Evolutionary conservation across 805 yeast genomes (phyloP).

Genomic region (Torulaspora delbrueckii): DNA sequence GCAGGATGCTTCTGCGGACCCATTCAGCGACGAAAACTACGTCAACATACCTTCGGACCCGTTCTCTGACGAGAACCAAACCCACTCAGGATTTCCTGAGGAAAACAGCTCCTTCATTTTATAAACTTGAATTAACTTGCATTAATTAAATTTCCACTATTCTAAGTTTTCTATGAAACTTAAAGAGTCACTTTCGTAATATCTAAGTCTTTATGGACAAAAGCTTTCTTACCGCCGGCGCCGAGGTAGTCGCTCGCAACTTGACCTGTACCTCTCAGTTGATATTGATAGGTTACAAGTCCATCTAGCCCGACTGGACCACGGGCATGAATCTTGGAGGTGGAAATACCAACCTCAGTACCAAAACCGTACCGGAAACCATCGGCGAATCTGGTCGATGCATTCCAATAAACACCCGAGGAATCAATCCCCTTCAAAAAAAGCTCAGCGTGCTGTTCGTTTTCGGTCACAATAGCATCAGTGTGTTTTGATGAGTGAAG

Average conservation of each 20-base stretch:
- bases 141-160: too few species aligned
- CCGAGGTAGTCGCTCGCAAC: constrained; percentile 88
- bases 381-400: constrained; percentile 95
- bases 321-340: constrained; percentile 95
- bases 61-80: constrained; percentile 11
- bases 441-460: constrained; percentile 61
- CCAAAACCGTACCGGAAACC: constrained; percentile 99
- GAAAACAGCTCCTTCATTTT: constrained; percentile 5
- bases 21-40: constrained; percentile 25
- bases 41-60: constrained; percentile 16
- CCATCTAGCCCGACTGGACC: constrained; percentile 99
- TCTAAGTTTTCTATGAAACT: not conserved
- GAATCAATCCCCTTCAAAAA: constrained; percentile 87
- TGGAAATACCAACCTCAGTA: constrained; percentile 95
- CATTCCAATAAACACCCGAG: constrained; percentile 97
- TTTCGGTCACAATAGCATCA: constrained; percentile 81
- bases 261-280: constrained; percentile 88
- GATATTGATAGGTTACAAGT: constrained; percentile 90
- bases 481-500: constrained; percentile 94
- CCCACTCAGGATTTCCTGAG: constrained; percentile 1
- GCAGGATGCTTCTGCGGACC: constrained; percentile 39
- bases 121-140: constrained; percentile 1
- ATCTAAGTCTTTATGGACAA: constrained; percentile 65
- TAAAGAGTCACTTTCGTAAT: constrained; percentile 31
- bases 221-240: constrained; percentile 79